These are phyloP conservation scores for Lachnellula subtilissima DNA, from an alignment of 2,329 filamentous ascomycete species.

Conservation along the genomic window DNA sequence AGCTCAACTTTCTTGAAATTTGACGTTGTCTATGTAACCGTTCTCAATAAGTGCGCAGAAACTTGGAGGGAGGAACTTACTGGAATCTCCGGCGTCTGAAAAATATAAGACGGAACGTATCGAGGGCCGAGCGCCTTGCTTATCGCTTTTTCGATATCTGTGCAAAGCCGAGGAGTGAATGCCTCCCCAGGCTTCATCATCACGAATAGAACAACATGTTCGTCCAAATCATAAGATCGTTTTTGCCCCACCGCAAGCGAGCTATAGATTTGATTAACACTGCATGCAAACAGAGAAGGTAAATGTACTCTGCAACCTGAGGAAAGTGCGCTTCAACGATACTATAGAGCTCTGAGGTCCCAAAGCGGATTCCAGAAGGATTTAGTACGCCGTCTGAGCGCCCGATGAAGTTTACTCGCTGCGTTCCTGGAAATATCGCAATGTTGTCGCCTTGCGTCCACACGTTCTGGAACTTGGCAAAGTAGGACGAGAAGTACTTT, in stretches of 20 bases:
- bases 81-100: slow-evolving; percentile 76
- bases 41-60: not conserved
- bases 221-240: slow-evolving; percentile 53
- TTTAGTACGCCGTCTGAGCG: slow-evolving; percentile 76
- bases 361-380: slow-evolving; percentile 73
- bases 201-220: slow-evolving; percentile 55
- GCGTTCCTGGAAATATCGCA: slow-evolving; percentile 61
- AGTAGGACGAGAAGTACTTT: slow-evolving; percentile 54
- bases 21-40: slow-evolving; percentile 59
- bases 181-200: slow-evolving; percentile 53
- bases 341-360: slow-evolving; percentile 73
- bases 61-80: slow-evolving; percentile 42
- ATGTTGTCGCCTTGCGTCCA: slow-evolving; percentile 86
- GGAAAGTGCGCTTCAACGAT: slow-evolving; percentile 65
- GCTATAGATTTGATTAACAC: not conserved
- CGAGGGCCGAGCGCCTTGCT: slow-evolving; percentile 61
- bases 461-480: slow-evolving; percentile 58
- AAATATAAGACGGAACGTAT: slow-evolving; percentile 74
- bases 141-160: slow-evolving; percentile 60
- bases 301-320: slow-evolving; percentile 64
- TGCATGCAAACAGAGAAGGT: slow-evolving; percentile 27
- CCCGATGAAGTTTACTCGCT: slow-evolving; percentile 61
- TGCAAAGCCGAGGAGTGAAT: slow-evolving; percentile 51
- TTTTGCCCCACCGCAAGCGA: slow-evolving; percentile 62
- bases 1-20: slow-evolving; percentile 84